These are phyloP conservation scores for Penicillium sp. DNA, from an alignment of 2,329 filamentous ascomycete species.

Conservation along the genomic window DNA sequence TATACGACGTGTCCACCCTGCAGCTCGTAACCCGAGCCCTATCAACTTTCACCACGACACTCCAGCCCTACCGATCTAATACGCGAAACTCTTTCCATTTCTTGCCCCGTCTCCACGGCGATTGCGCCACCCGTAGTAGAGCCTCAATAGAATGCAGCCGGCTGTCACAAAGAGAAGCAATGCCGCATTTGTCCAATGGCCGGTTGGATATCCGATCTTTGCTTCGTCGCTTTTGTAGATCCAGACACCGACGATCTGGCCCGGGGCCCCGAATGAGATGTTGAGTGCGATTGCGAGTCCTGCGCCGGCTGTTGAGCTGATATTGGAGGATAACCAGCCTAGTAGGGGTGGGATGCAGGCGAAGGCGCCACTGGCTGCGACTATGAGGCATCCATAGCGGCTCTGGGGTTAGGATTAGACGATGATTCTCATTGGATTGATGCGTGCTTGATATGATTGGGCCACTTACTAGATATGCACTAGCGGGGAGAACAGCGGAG, in stretches of 20 bases:
- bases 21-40: neutral
- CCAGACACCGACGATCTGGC: conserved; percentile 72
- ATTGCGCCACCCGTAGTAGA: conserved; percentile 57
- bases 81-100: conserved; percentile 29
- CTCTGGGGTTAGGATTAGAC: conserved; percentile 26
- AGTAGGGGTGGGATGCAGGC: conserved; percentile 68
- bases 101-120: conserved; percentile 19
- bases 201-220: conserved; percentile 63
- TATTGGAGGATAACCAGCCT: conserved; percentile 69
- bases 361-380: conserved; percentile 66
- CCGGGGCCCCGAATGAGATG: conserved; percentile 65
- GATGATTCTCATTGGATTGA: neutral
- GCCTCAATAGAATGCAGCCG: conserved; percentile 55
- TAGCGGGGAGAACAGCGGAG: conserved; percentile 62
- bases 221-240: conserved; percentile 68
- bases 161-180: conserved; percentile 59
- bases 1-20: neutral
- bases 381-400: conserved; percentile 69
- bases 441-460: neutral
- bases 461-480: conserved; percentile 52
- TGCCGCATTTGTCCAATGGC: conserved; percentile 66
- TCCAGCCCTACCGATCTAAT: conserved; percentile 19
- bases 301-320: conserved; percentile 63
- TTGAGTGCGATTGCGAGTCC: conserved; percentile 71
- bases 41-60: neutral